Base-by-base conservation (phyloP, 2,329 filamentous ascomycete genomes). In the Fusarium graminum region DNA sequence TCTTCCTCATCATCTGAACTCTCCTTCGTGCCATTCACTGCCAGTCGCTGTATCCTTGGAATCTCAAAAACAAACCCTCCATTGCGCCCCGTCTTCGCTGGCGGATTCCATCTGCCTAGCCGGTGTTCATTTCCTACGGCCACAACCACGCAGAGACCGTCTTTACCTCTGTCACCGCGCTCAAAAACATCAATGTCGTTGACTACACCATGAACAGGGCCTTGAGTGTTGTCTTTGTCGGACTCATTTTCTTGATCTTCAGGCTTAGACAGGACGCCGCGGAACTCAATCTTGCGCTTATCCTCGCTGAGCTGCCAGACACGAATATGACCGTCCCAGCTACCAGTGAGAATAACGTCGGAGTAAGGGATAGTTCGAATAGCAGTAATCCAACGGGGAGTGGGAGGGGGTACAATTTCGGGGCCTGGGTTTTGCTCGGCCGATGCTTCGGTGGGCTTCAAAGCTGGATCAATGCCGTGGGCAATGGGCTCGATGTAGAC, bases 131-230 rank as follows among this genome's bases (percentile, higher is more conserved):
- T 94, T 34, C 92, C 93, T 2, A 97, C 86, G 16, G 90, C 95
- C n/a, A 89, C 92, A 13, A 96, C 89, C 28, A 98, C 86, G 71
- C 92, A 94, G 3, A 97, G 79, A 1, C 93, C 93, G 55, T 91
- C 87, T 69, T 86, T 88, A 30, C 90, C 92, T 60, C 90, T 83
- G 17, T 93, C 90, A 5, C 93, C 93, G 17, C 92, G 85, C 77
- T 98, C 95, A 70, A 95, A 93, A 14, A 97, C 85, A 2, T 92
- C 88, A 59, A 99, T 90, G 70, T 92, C 93, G 74, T 98, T 99
- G 69, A 99, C 84, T 9, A 98, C 84, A 40, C 95, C 95, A 71
- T 86, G 86, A 52, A 93, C 83, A 17, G 74, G 69, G 7, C 68
- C 74, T 41, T 36, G 75, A 72, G 26, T 72, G 39, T 75, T 75